Base-by-base conservation (phyloP, 2,329 filamentous ascomycete species). In the Arthrobotrys entomopaga region DNA sequence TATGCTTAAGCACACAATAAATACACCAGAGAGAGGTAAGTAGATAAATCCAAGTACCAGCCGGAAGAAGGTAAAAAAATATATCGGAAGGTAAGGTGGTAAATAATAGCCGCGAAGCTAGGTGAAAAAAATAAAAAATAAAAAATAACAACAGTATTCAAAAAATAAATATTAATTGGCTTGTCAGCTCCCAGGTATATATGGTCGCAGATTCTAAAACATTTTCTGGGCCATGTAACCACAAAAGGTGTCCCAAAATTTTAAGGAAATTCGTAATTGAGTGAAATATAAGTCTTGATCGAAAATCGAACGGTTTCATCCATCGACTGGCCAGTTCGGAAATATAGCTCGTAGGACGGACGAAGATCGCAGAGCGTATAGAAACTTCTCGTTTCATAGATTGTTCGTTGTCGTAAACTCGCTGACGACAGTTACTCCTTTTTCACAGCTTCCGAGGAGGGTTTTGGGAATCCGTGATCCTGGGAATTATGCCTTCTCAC, bases 201-300 rank as follows among this genome's bases (percentile, higher is more conserved):
- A n/a, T 76, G 29, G 60, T 48, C 38, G 46, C n/a, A 6, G 46
- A 3, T 50, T 50, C 20, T 13, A 22, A 20, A 19, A 22, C 10
- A 22, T 11, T 42, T 63, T 38, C 22, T 60, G 13, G n/a, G 49
- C n/a, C 77, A 76, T 59, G 80, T 80, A 79, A 78, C 79, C 78
- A 70, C 67, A 69, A 76, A 80, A 80, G 6, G 7, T 34, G 29
- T 34, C 10, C 79, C 78, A 78, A 66, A 75, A 71, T 70, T 53
- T 71, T 58, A 76, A 71, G 69, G 69, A 60, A 72, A 63, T 63
- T 50, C 58, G 70, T 56, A 7, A 34, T 19, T 8, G 16, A 46
- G 16, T 7, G 29, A 34, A 8, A 34, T 34, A 10, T 34, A 10
- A 34, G 29, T 34, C 10, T 34, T 34, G 29, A 34, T 8, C 29